A percentile compares a stretch with the other conserved stretches of the same genome.
phyloP scores from a whole-genome alignment of 495 filamentous ascomycete species.

The Lichenothelia convexa region DNA sequence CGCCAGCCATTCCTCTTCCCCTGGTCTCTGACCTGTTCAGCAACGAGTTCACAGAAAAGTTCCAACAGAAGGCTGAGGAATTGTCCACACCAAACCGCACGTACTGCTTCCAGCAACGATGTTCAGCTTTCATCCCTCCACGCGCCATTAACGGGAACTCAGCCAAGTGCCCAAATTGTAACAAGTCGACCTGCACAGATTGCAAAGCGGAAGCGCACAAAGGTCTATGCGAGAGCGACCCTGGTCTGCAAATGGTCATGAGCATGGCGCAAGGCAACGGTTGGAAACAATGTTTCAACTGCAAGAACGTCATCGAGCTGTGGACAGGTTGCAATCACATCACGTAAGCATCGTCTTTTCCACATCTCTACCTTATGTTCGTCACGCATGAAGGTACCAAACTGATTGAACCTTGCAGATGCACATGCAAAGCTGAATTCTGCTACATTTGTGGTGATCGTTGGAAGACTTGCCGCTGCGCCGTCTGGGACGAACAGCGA shows the following conservation, averaged over 20 bases:
- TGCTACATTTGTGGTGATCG: constrained; percentile 14
- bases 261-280: constrained; percentile 6
- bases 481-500: constrained; percentile 9
- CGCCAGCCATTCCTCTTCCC: constrained; percentile 4
- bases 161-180: background rate
- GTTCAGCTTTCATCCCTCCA: constrained; percentile 12
- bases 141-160: constrained; percentile 1
- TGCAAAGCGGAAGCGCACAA: background rate
- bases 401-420: no score
- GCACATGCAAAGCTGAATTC: constrained; percentile 11
- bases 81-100: constrained; percentile 10
- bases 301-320: constrained; percentile 7
- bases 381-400: no score
- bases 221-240: background rate
- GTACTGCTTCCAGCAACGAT: constrained; percentile 13
- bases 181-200: background rate
- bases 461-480: constrained; percentile 16
- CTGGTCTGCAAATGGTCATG: background rate
- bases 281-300: constrained; percentile 13
- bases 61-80: constrained; percentile 14
- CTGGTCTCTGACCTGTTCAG: constrained; percentile 1
- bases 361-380: no score
- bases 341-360: no score
- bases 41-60: constrained; percentile 1
- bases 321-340: constrained; percentile 8